Conservation (phyloP, 148 eudicot genomes). For the Arctostaphylos glauca region DNA sequence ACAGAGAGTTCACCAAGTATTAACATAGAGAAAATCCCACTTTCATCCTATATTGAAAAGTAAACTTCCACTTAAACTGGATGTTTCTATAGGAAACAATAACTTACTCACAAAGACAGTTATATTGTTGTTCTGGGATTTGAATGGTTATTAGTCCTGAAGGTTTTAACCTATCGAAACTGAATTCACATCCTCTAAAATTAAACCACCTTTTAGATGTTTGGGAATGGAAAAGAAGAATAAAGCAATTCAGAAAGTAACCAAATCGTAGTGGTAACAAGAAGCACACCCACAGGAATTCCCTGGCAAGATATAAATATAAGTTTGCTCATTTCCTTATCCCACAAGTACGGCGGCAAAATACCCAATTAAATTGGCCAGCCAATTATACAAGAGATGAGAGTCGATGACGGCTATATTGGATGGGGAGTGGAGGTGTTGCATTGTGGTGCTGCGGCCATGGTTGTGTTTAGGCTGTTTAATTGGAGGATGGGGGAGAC, state of each 20-base stretch:
- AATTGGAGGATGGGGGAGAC: not conserved
- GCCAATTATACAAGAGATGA: too few relatives aligned
- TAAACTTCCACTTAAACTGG: not conserved
- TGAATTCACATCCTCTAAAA: not conserved
- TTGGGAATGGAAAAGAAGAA: not conserved
- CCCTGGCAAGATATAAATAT: not conserved
- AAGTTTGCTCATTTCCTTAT: not conserved
- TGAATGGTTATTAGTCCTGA: not conserved
- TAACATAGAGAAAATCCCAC: not conserved
- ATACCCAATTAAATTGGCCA: not conserved
- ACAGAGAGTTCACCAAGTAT: not conserved
- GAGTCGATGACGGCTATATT: not conserved
- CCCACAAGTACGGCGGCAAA: not conserved
- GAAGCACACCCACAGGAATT: not conserved
- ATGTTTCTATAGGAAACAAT: not conserved
- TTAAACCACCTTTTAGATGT: not conserved
- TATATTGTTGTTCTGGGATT: not conserved
- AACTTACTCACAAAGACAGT: not conserved
- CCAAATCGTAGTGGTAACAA: not conserved
- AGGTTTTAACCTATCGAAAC: not conserved
- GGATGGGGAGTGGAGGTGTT: not conserved
- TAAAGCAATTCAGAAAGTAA: not conserved
- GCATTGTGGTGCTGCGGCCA: not conserved
- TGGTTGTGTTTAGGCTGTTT: not conserved
- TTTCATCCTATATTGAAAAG: not conserved